These are phyloP conservation scores for Cyclotella atomus DNA, from an alignment of 108 stramenopile species.

Conservation along the genomic window DNA sequence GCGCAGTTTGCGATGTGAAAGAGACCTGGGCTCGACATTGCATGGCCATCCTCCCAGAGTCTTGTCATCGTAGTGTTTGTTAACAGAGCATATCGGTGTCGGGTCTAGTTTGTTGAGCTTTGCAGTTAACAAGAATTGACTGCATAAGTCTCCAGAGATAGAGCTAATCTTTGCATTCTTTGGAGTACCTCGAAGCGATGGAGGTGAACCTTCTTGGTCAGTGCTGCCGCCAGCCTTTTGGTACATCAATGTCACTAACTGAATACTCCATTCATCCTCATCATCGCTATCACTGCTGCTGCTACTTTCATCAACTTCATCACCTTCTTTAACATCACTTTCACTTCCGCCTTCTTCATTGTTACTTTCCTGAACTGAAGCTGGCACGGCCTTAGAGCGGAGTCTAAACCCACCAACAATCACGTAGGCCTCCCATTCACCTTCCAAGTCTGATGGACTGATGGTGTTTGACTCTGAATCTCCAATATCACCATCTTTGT, in stretches of 20 bases:
- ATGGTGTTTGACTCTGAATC: background rate
- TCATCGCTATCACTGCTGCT: constrained; percentile 13
- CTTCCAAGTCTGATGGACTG: background rate
- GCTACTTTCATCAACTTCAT: constrained; percentile 1
- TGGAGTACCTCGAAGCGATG: constrained; percentile 2
- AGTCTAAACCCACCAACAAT: constrained; percentile 46
- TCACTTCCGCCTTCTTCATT: constrained; percentile 1
- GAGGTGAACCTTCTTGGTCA: constrained; percentile 10
- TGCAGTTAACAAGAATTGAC: constrained; percentile 35
- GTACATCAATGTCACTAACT: constrained; percentile 26
- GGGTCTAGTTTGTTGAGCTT: constrained; percentile 44
- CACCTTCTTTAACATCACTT: constrained; percentile 4
- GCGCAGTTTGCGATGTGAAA: constrained; percentile 17
- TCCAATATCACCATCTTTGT: background rate
- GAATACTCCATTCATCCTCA: constrained; percentile 20
- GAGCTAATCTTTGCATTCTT: background rate
- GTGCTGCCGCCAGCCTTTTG: background rate
- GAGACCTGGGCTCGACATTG: constrained; percentile 41
- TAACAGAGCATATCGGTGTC: constrained; percentile 61
- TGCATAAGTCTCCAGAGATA: constrained; percentile 6
- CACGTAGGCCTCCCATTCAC: constrained; percentile 35
- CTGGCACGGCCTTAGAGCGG: background rate
- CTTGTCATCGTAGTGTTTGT: constrained; percentile 63
- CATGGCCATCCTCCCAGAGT: constrained; percentile 68
- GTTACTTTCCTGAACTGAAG: background rate